Evolutionary conservation across 768 basidiomycete species (phyloP).

Genomic region (Boletus rubescentipes): DNA sequence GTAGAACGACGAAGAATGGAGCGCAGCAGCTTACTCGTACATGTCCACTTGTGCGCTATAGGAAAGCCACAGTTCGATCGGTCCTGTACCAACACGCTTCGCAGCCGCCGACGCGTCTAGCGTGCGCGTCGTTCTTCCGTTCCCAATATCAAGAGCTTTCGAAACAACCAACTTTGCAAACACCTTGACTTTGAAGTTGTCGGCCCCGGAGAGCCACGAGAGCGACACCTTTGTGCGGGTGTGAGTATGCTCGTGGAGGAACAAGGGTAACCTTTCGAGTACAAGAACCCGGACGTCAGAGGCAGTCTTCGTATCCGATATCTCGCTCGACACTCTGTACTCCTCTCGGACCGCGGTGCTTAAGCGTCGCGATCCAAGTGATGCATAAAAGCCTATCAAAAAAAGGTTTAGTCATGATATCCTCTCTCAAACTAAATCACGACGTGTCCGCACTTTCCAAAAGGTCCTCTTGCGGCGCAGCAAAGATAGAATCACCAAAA

Average conservation of each 20-base stretch:
- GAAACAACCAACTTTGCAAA: slow-evolving; percentile 64
- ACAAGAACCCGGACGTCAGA: slow-evolving; percentile 59
- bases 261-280: slow-evolving; percentile 83
- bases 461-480: slow-evolving; percentile 86
- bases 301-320: slow-evolving; percentile 47
- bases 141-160: slow-evolving; percentile 58
- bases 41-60: slow-evolving; percentile 77
- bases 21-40: slow-evolving; percentile 73
- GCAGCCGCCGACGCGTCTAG: slow-evolving; percentile 78
- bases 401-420: background rate
- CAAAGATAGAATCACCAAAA: slow-evolving; percentile 74
- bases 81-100: slow-evolving; percentile 47
- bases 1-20: background rate
- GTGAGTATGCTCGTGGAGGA: slow-evolving; percentile 86
- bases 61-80: slow-evolving; percentile 79
- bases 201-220: slow-evolving; percentile 60
- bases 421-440: background rate
- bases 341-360: slow-evolving; percentile 76
- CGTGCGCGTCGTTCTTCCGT: slow-evolving; percentile 46
- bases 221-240: slow-evolving; percentile 58
- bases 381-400: slow-evolving; percentile 63
- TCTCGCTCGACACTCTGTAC: slow-evolving; percentile 58
- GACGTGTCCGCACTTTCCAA: slow-evolving; percentile 61
- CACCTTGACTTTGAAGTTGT: slow-evolving; percentile 69
- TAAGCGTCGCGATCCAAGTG: slow-evolving; percentile 73